Evolutionary conservation across 768 basidiomycete genomes (phyloP), one percentile per base, ranked within the genome.

Genomic region (Mycena pura): DNA sequence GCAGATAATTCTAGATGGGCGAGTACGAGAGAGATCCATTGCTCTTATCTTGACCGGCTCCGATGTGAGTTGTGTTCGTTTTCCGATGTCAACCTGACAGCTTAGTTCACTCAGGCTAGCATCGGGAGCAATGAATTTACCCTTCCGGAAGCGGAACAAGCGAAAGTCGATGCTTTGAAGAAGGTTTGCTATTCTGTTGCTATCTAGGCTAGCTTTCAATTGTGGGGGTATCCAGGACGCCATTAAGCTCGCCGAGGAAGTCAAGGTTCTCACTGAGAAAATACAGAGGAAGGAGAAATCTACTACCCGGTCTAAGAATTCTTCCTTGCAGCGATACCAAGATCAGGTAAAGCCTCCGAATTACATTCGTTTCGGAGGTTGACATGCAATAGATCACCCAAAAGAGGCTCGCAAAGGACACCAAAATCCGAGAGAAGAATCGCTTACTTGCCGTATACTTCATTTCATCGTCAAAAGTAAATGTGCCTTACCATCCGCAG

Each of bases 81-180:
- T 28, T 28, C 13, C 3, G 21, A 6, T 27, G 14, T 11, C 21
- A 15, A 32, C 10, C 25, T 46, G 6, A 47, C n/a, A 21, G 15
- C 27, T 15, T 22, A 32, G 17, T 36, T 31, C 2, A 5, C 10
- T n/a, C 53, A 66, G 65, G n/a, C 8, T n/a, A 19, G 24, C 21
- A 63, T 63, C 34, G 62, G 58, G 38, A 50, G 22, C 45, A 66
- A 63, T 45, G 65, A 66, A 47, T 25, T 53, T 8, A 46, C 58
- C 1, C 53, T 66, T 5, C 6, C 21, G 3, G 29, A 0, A 13
- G 27, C 32, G 17, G 34, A 66, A 17, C 64, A 62, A 50, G 34
- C 2, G 8, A 48, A 9, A 9, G 57, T 65, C 27, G 60, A 62
- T 13, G 14, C 10, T 4, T 36, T 62, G 24, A 36, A 28, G 19